These are phyloP conservation scores for Arthromyces matolae DNA, from an alignment of 768 basidiomycete genomes.

Conservation along the genomic window DNA sequence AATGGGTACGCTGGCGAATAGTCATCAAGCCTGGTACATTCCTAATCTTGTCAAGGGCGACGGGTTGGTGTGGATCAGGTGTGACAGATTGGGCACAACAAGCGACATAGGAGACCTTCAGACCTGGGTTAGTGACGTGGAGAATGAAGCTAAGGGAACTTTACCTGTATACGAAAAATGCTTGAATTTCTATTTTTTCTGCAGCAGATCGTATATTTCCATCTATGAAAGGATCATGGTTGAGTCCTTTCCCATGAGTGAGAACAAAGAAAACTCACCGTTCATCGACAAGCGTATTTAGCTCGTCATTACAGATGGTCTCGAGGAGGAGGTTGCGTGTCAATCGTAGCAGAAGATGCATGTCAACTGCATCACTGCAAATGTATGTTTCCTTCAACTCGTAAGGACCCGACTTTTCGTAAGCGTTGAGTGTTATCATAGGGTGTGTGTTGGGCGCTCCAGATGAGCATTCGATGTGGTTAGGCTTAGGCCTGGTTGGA, in stretches of 20 bases:
- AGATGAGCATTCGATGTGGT: conserved; percentile 33
- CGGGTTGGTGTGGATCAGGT: conserved; percentile 57
- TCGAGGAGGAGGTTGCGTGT: conserved; percentile 50
- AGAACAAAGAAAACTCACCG: conserved; percentile 42
- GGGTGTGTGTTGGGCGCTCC: conserved; percentile 41
- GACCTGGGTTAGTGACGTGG: not conserved
- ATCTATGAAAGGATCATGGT: conserved; percentile 35
- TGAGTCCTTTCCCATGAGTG: not conserved
- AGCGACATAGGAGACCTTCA: conserved; percentile 61
- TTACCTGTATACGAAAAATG: conserved; percentile 59
- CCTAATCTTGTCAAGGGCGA: conserved; percentile 56
- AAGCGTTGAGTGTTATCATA: conserved; percentile 23
- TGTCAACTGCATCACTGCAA: conserved; percentile 63
- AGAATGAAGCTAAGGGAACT: conserved; percentile 17
- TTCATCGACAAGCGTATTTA: conserved; percentile 65
- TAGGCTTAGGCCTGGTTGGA: conserved; percentile 17
- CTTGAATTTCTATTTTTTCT: conserved; percentile 40
- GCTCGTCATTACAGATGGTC: conserved; percentile 42
- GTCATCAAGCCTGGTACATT: conserved; percentile 77
- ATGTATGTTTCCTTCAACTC: conserved; percentile 44
- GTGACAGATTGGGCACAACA: conserved; percentile 48
- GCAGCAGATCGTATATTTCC: conserved; percentile 58
- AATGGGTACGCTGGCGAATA: conserved; percentile 44
- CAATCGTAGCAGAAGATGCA: conserved; percentile 50
- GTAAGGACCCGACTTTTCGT: conserved; percentile 24